A percentile compares a stretch with the other conserved stretches of the same genome.
These are phyloP conservation scores for Globisporangium paddicum DNA, from an alignment of 352 stramenopile species.

Conservation along the genomic window DNA sequence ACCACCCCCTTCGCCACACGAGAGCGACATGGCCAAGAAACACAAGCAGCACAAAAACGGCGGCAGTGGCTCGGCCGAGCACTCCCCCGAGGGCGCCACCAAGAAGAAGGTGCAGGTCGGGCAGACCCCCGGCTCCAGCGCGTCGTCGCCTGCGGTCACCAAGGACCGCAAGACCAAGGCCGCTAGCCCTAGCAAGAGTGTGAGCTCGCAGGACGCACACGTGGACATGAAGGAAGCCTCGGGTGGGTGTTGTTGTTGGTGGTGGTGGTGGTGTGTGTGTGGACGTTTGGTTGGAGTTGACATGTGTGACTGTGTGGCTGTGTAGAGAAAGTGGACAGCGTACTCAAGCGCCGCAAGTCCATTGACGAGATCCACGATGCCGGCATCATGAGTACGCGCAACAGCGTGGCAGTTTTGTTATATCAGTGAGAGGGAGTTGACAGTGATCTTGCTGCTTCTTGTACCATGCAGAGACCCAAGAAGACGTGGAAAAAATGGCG, in stretches of 20 bases:
- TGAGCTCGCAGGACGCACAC: slow-evolving; percentile 10
- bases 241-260: slow-evolving; percentile 12
- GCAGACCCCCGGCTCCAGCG: slow-evolving; percentile 12
- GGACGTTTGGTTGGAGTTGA: neutral
- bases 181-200: slow-evolving; percentile 24
- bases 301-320: neutral
- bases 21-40: slow-evolving; percentile 59
- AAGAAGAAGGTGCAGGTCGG: slow-evolving; percentile 9
- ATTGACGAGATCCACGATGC: slow-evolving; percentile 43
- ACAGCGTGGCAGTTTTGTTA: neutral
- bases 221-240: slow-evolving; percentile 33
- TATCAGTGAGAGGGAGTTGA: neutral
- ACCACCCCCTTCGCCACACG: neutral
- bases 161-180: slow-evolving; percentile 18
- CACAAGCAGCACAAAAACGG: slow-evolving; percentile 32
- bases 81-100: slow-evolving; percentile 8
- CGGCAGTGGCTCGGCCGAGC: slow-evolving; percentile 7
- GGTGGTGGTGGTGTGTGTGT: neutral
- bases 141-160: slow-evolving; percentile 12
- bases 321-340: slow-evolving; percentile 34
- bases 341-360: slow-evolving; percentile 37
- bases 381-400: slow-evolving; percentile 35
- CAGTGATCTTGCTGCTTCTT: neutral
- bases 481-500: slow-evolving; percentile 36
- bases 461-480: slow-evolving; percentile 21